Evolutionary conservation across 441 rosid species (phyloP), one percentile per base, ranked within the genome.

Genomic region (Omphalea diandra): DNA sequence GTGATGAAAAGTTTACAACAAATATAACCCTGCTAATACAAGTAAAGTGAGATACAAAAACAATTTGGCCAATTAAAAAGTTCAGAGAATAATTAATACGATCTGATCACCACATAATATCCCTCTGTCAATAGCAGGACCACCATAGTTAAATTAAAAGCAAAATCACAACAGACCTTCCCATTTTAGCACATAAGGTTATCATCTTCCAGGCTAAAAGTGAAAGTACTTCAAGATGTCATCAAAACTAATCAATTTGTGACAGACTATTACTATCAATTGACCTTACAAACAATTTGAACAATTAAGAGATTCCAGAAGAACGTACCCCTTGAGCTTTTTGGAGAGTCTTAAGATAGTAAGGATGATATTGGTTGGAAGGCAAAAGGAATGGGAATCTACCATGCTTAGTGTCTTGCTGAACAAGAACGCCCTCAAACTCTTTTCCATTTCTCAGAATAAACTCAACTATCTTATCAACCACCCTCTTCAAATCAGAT

Each of bases 391-490:
- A 94, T 1, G 97, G 94, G 65, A 94, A 94, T 79, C 92, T 88
- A 76, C 95, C 97, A 62, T 82, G 80, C 69, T 81, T 87, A 69
- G 75, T 85, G 77, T 91, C 97, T 81, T 91, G 98, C 69, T 90
- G 91, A 73, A 85, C 80, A 69, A 94, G 93, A 75, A 89, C 86
- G 3, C 91, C 77, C 80, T 92, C 97, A 78, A 94, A 86, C 74
- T 89, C 86, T 80, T 77, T 89, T 73, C 99, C 99, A 29, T 94
- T 94, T 78, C 81, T 90, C 60, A 83, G 62, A 56, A 92, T 86
- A 84, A 94, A 94, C 81, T 94, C 97, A 56, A 94, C 97, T 73
- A 94, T 94, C 88, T 89, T 94, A 53, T 92, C 89, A 63, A 94
- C 83, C 70, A 77, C 89, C 77, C 88, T 90, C 86, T 90, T 94